Evolutionary conservation across 2,329 filamentous ascomycete genomes (phyloP), one percentile per base, ranked within the genome.

Genomic region (Pezicula rhizophila): DNA sequence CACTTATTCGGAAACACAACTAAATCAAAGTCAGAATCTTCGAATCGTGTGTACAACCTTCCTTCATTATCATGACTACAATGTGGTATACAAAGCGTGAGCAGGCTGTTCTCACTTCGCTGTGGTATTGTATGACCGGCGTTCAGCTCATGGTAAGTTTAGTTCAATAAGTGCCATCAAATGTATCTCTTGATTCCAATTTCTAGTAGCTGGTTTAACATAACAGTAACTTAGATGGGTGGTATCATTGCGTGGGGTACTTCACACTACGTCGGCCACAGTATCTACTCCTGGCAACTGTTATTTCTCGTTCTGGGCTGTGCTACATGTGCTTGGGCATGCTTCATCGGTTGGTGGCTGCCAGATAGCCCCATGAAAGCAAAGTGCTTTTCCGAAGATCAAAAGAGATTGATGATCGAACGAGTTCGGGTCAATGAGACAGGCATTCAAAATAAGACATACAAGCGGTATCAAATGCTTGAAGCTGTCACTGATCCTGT

Each of bases 221-320:
- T 40, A 17, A 35, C 15, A 15, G n/a, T 20, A 2, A n/a, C 2
- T 35, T 42, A 54, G 60, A 58, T 68, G 5, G 68, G 69, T 5
- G 68, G 69, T 5, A 58, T 70, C 1, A 56, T 72, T 4, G 67
- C 68, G 2, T 73, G 61, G 50, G 68, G 68, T 2, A 57, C 64
- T 4, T 62, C 60, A 1, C 66, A 68, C 52, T 64, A 60, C 37
- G 46, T 61, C 20, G 56, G 60, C 38, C 55, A 60, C 28, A 45
- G 49, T 6, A 56, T 68, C 15, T 58, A 60, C 12, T 67, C 65
- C 8, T 71, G 70, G 69, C 69, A 72, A 45, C 65, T 69, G 3
- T 60, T 72, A 4, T 74, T 74, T 52, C 58, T 74, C 5, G 62
- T 70, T 6, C 64, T 72, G 8, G 72, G 72, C 1, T 53, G 63